Evolutionary conservation across 306 rosid genomes (phyloP), one percentile per base, ranked within the genome.

Genomic region (Cucurbita argyrosperma): DNA sequence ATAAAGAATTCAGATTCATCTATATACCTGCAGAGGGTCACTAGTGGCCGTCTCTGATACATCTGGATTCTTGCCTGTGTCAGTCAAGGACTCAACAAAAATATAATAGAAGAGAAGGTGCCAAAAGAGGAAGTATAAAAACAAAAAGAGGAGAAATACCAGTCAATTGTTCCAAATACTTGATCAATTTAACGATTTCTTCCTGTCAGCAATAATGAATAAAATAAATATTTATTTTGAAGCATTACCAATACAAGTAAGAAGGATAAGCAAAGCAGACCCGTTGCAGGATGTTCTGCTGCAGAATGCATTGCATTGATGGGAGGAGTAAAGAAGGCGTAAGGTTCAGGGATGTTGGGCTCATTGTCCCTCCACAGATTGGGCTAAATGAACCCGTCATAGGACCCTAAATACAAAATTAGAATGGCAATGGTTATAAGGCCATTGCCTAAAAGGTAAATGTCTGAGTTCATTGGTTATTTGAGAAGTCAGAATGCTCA

Each of bases 241-340:
- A 60, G 62, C 45, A 75, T 35, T 68, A 63, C 70, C 69, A 53
- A 67, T 52, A 50, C 56, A 13, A 12, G 37, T 45, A 54, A 63
- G 60, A 65, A 46, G 43, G 38, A 63, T 59, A 69, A 65, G 43
- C 47, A 42, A 71, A 53, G 74, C 80, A 62, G 83, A 95, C 99
- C 87, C 96, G 92, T 78, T 95, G 99, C 51, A 83, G 78, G 58
- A 83, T 60, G 67, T 94, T 91, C 79, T 88, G 99, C 84, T 85
- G 95, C 85, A 94, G 80, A 84, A 89, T 87, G 80, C 60, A 82
- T 67, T 89, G 97, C 70, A 94, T 84, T 61, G 90, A 84, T 35
- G 89, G 86, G 80, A 89, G 91, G 80, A 91, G 68, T 37, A 89
- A 58, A 8, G 85, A 61, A 50, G 87, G 77, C 71, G 80, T 56